Conservation (phyloP, 306 rosid genomes). For the Quercus bicolor region DNA sequence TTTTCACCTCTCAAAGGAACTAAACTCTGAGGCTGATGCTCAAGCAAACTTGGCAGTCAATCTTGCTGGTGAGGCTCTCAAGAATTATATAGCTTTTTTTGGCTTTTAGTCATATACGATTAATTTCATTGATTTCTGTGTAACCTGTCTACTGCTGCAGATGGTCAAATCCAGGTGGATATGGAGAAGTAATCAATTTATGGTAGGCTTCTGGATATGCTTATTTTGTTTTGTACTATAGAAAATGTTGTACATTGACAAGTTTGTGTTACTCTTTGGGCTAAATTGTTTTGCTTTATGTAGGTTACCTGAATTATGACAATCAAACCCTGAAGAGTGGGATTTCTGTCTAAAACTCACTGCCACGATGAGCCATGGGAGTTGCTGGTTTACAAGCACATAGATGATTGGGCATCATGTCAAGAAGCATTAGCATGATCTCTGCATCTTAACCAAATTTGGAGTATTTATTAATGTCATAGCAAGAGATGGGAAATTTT, state of each 20-base stretch:
- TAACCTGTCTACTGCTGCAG: conserved; percentile 38
- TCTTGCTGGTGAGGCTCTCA: conserved; percentile 63
- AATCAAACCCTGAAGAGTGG: conserved; percentile 4
- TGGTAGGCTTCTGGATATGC: conserved; percentile 15
- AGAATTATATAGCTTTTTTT: not conserved
- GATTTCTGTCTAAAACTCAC: conserved; percentile 9
- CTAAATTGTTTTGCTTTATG: conserved; percentile 17
- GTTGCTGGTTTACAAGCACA: not conserved
- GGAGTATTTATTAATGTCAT: not conserved
- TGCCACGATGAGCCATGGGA: not conserved
- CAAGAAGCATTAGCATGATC: not conserved
- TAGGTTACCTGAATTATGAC: conserved; percentile 5
- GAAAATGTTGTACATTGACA: not conserved
- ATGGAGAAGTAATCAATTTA: conserved; percentile 20
- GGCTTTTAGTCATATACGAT: conserved; percentile 2
- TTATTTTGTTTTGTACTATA: not conserved
- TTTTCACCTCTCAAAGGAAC: conserved; percentile 41
- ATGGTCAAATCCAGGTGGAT: conserved; percentile 72
- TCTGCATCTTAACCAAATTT: not conserved
- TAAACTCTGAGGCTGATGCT: conserved; percentile 83
- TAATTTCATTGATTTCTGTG: not conserved
- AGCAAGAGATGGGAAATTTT: not conserved
- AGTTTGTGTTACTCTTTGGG: not conserved
- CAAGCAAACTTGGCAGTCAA: conserved; percentile 76
- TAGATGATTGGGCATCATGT: not conserved